phyloP scores from a whole-genome alignment of 1,284 basidiomycete genomes.

The Ganoderma multipileum region DNA sequence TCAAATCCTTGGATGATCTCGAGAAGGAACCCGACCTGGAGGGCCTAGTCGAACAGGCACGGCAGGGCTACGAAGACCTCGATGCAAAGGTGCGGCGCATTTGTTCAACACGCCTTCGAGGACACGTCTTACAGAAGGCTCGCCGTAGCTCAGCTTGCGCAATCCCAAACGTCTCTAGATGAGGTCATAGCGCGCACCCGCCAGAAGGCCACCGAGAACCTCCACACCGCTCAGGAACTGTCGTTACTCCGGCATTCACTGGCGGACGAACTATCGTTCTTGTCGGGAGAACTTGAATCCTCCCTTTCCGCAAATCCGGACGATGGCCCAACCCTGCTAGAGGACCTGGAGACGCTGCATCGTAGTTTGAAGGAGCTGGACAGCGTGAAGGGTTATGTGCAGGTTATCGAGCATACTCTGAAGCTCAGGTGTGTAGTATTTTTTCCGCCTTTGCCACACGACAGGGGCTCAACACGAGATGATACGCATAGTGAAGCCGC shows the following conservation, averaged over 20 bases:
- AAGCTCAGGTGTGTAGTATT: slow-evolving; percentile 69
- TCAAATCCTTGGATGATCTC: slow-evolving; percentile 51
- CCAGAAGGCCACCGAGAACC: slow-evolving; percentile 48
- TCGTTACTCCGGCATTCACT: slow-evolving; percentile 80
- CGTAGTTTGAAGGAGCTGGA: slow-evolving; percentile 76
- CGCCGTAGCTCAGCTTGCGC: slow-evolving; percentile 62
- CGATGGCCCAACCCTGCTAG: slow-evolving; percentile 68
- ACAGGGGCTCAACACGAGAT: neutral
- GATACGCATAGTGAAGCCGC: slow-evolving; percentile 58
- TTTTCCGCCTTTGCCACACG: slow-evolving; percentile 19
- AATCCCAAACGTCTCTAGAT: slow-evolving; percentile 57
- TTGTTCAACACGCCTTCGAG: neutral
- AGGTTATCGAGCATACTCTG: slow-evolving; percentile 75
- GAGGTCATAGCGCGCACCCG: slow-evolving; percentile 53
- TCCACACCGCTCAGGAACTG: slow-evolving; percentile 73
- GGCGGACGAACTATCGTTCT: slow-evolving; percentile 74
- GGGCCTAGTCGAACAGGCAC: slow-evolving; percentile 43
- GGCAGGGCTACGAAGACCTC: slow-evolving; percentile 34
- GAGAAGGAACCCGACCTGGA: slow-evolving; percentile 43
- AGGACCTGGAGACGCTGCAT: slow-evolving; percentile 81
- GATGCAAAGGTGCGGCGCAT: slow-evolving; percentile 36
- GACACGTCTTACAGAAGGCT: slow-evolving; percentile 8
- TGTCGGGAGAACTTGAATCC: slow-evolving; percentile 73
- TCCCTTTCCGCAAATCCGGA: slow-evolving; percentile 51
- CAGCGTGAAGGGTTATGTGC: slow-evolving; percentile 78